Conservation (phyloP, 495 filamentous ascomycete genomes). For the Immersiella caudata region DNA sequence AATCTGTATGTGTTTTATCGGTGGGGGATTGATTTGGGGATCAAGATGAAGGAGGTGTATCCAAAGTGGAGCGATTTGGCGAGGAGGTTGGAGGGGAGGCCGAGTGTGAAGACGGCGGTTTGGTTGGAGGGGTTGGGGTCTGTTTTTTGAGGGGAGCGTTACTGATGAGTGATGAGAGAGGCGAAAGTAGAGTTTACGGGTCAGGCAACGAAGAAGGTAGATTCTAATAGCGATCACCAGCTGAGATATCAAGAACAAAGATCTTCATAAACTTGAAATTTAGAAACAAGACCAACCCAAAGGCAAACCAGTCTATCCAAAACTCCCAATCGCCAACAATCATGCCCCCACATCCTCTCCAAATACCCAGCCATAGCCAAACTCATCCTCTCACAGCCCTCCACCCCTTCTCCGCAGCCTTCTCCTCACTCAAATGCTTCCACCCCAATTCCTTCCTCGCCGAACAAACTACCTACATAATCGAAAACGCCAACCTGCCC, state of each 20-base stretch:
- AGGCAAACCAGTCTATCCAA: neutral
- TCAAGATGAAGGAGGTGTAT: conserved; percentile 3
- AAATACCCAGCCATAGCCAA: neutral
- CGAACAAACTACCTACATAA: neutral
- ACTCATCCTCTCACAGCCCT: neutral
- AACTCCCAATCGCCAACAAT: neutral
- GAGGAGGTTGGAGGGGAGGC: neutral
- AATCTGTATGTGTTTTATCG: conserved; percentile 18
- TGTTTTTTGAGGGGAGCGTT: neutral
- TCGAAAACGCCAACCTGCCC: neutral
- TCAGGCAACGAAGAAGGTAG: no score
- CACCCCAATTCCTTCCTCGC: neutral
- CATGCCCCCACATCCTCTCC: neutral
- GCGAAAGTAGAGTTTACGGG: no score
- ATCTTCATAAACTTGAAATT: no score
- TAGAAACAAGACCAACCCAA: neutral
- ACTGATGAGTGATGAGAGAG: no score
- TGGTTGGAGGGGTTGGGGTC: neutral
- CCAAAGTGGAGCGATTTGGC: neutral
- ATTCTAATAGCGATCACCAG: no score
- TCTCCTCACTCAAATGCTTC: neutral
- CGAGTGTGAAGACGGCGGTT: neutral
- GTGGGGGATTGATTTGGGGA: conserved; percentile 7
- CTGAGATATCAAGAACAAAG: no score
- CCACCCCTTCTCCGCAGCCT: neutral